Percentiles rank a stretch among this genome's conserved stretches.
These are phyloP conservation scores for Endotrypanum monterogeii DNA, from an alignment of 208 protist genomes.

Conservation along the genomic window DNA sequence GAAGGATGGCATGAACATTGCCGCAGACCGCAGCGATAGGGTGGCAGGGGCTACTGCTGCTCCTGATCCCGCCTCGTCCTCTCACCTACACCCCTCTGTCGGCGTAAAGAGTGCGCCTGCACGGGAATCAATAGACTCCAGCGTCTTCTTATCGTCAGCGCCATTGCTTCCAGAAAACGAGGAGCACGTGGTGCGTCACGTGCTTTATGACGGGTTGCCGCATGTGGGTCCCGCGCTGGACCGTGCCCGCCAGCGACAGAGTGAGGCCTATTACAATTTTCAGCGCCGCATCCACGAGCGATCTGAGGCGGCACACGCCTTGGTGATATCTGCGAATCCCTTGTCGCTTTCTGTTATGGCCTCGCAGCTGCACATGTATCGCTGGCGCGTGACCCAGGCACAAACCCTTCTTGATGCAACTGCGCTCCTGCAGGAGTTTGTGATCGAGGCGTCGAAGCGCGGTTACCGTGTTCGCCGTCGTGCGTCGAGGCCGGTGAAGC, in stretches of 20 bases:
- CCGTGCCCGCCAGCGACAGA: slow-evolving; percentile 39
- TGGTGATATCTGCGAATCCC: slow-evolving; percentile 80
- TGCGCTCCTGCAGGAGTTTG: slow-evolving; percentile 52
- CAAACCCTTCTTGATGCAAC: slow-evolving; percentile 70
- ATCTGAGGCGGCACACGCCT: slow-evolving; percentile 45
- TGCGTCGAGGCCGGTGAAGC: slow-evolving; percentile 8
- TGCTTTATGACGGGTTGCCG: slow-evolving; percentile 50
- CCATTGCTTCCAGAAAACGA: slow-evolving; percentile 7
- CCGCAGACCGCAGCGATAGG: background rate
- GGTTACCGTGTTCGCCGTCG: slow-evolving; percentile 51
- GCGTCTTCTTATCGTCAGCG: background rate
- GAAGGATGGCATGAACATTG: background rate
- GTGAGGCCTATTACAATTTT: slow-evolving; percentile 56
- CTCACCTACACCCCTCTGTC: background rate
- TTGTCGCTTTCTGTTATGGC: slow-evolving; percentile 77
- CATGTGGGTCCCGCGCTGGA: slow-evolving; percentile 5
- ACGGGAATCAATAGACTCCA: too few species aligned
- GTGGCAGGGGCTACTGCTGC: background rate
- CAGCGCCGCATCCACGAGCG: slow-evolving; percentile 59
- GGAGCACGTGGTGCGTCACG: slow-evolving; percentile 32
- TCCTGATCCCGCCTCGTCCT: background rate
- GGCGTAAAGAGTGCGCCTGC: background rate
- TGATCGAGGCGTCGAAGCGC: slow-evolving; percentile 34
- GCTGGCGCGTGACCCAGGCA: slow-evolving; percentile 79
- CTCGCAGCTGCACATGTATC: slow-evolving; percentile 83